phyloP scores from a whole-genome alignment of 768 basidiomycete species.

The Sporobolomyces roseus region DNA sequence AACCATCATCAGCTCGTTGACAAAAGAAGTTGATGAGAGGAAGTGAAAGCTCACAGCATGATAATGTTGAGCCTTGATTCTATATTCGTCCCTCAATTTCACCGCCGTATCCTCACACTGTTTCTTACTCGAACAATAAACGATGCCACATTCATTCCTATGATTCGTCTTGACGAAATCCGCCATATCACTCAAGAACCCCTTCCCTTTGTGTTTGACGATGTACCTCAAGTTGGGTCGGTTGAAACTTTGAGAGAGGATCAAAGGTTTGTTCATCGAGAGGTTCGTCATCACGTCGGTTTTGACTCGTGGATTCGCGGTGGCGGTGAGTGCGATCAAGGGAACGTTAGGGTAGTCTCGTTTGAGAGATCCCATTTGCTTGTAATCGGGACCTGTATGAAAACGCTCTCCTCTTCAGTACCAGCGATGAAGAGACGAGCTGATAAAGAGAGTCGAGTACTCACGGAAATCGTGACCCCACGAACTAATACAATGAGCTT shows the following conservation, averaged over 20 bases:
- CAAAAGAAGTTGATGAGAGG: no score
- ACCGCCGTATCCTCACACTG: slow-evolving; percentile 77
- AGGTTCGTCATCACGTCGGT: slow-evolving; percentile 74
- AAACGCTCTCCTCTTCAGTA: background rate
- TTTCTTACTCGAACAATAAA: slow-evolving; percentile 70
- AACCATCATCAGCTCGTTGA: background rate
- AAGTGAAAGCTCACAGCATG: slow-evolving; percentile 60
- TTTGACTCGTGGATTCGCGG: slow-evolving; percentile 73
- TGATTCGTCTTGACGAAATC: slow-evolving; percentile 64
- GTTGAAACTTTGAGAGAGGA: slow-evolving; percentile 82
- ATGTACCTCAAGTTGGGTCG: slow-evolving; percentile 82
- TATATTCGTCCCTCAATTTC: slow-evolving; percentile 59
- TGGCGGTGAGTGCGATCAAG: slow-evolving; percentile 94
- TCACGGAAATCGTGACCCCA: slow-evolving; percentile 90
- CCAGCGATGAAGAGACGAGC: background rate
- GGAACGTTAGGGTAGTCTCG: slow-evolving; percentile 72
- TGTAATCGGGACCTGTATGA: slow-evolving; percentile 57
- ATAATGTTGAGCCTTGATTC: slow-evolving; percentile 69
- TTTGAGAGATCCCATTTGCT: slow-evolving; percentile 64
- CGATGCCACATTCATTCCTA: slow-evolving; percentile 60
- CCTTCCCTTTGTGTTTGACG: slow-evolving; percentile 57
- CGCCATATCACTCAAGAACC: slow-evolving; percentile 60
- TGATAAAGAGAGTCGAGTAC: slow-evolving; percentile 46
- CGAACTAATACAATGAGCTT: slow-evolving; percentile 82
- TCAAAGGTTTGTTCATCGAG: slow-evolving; percentile 58